Base-by-base conservation (phyloP, 306 rosid genomes). In the Medicago lupulina region DNA sequence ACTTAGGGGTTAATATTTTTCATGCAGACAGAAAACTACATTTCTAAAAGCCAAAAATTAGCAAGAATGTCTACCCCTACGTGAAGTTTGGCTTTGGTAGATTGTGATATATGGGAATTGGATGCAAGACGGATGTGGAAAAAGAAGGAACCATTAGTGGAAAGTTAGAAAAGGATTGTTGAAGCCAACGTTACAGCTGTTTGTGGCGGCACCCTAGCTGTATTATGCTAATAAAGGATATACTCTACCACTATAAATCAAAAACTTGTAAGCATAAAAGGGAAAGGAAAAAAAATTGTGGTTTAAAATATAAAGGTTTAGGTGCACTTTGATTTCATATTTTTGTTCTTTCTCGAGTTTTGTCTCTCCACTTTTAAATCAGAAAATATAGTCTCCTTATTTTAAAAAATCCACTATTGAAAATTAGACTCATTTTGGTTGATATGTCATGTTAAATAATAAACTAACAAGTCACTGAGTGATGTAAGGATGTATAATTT, bases 151-250 rank as follows among this genome's bases (percentile, higher is more conserved):
- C 38, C 10, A 49, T 28, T n/a, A 15, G n/a, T 4, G 17, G 25
- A 79, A 76, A 47, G 23, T 5, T 17, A 44, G 67, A 38, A 43
- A 68, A 34, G 8, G 67, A 79, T 60, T 14, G 62, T 3, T 51
- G 2, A 62, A 64, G 54, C 75, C 71, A 64, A 46, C 39, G 41
- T 46, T 60, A 76, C 90, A 86, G 89, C 79, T 83, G 61, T 71
- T 15, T 0, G 61, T 21, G 55, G 65, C 49, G 49, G 61, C 74
- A 67, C 7, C 28, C 50, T 83, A 87, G 91, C 88, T 89, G 44
- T 69, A 68, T 68, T 72, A 12, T 60, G 40, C 40, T 60, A 25
- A 28, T 14, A 34, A 60, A 60, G 3, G 19, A 34, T 60, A 19
- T 54, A 21, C 8, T 15, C 18, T n/a, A 5, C 19, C 7, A 15